These are phyloP conservation scores for Basidiobolus meristosporus DNA, from an alignment of 371 early-diverging fungal species.

Conservation along the genomic window DNA sequence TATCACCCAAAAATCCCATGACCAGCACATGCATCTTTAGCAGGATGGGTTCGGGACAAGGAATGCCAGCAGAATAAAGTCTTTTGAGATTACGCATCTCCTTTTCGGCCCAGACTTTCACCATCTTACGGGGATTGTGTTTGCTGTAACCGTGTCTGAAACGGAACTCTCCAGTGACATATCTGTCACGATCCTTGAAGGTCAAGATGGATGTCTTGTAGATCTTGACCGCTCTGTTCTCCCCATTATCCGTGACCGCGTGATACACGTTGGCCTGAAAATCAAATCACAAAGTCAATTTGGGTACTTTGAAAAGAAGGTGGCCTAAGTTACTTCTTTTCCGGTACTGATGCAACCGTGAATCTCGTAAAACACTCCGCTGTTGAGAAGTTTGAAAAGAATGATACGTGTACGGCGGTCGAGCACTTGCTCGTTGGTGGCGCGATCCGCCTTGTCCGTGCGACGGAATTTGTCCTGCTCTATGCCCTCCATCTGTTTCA, in stretches of 20 bases:
- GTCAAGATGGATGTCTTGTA: slow-evolving; percentile 98
- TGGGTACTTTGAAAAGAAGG: neutral
- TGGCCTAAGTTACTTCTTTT: slow-evolving; percentile 51
- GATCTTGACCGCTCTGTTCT: slow-evolving; percentile 90
- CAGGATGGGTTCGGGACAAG: slow-evolving; percentile 86
- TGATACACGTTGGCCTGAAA: slow-evolving; percentile 88
- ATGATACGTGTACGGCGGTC: slow-evolving; percentile 96
- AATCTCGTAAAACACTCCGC: slow-evolving; percentile 78
- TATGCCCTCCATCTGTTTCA: neutral
- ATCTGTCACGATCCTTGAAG: slow-evolving; percentile 98
- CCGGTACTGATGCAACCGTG: slow-evolving; percentile 97
- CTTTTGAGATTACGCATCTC: slow-evolving; percentile 98
- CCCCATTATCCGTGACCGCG: slow-evolving; percentile 65
- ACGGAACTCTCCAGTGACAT: slow-evolving; percentile 94
- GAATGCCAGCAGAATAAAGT: slow-evolving; percentile 76
- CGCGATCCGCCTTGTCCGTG: slow-evolving; percentile 88
- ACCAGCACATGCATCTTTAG: slow-evolving; percentile 93
- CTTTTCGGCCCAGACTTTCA: slow-evolving; percentile 99
- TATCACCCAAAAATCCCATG: slow-evolving; percentile 91
- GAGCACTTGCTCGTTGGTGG: slow-evolving; percentile 94
- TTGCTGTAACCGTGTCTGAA: slow-evolving; percentile 92
- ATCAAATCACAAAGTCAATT: neutral
- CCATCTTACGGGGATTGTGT: slow-evolving; percentile 97
- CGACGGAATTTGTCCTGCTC: slow-evolving; percentile 6
- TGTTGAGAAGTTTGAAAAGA: slow-evolving; percentile 86